Base-by-base conservation (phyloP, 1,139 yeast genomes). In the Hemisphaericaspora xylanilytica region DNA sequence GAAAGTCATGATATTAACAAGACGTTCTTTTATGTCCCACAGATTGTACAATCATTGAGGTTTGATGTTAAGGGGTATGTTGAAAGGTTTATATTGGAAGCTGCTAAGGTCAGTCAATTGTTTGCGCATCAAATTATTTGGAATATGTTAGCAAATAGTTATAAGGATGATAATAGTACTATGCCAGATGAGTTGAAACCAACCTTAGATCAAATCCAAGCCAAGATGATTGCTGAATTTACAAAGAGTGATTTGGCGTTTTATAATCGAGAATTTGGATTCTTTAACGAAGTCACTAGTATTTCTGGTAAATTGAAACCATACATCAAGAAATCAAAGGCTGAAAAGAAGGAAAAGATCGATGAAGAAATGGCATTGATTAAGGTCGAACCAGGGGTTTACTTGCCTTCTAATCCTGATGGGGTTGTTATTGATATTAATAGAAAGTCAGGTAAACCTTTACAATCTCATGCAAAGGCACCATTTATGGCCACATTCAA, bases 101-200 rank as follows among this genome's bases (percentile, higher is more conserved):
- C 97, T 0, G 97, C 96, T 3, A 83, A 85, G 55, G 86, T 89
- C 16, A 84, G 95, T 27, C 95, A 86, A 52, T 70, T 90, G 46
- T 94, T 94, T 70, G 90, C 97, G 0, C 99, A 94, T 61, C 99
- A 94, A 63, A 90, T 94, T 48, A 88, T 94, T 45, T 94, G 99
- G 99, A 94, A 94, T 55, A 88, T 94, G 85, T 67, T 85, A 53
- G 98, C 99, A 1, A 94, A 94, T 58, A 79, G 92, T 47, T 92
- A 77, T 61, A 85, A 83, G 52, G 98, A 88, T 58, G 97, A 92
- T 54, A 95, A 88, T 20, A 82, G 85, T 1, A 69, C 77, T 0
- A 73, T 75, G 4, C 96, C 96, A 4, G 97, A 92, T 62, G 70
- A 78, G 0, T 70, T 92, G 49, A 90, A 92, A 58, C 97, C 97